Conservation (phyloP, 805 yeast species). For the Zygotorulaspora danielsina region DNA sequence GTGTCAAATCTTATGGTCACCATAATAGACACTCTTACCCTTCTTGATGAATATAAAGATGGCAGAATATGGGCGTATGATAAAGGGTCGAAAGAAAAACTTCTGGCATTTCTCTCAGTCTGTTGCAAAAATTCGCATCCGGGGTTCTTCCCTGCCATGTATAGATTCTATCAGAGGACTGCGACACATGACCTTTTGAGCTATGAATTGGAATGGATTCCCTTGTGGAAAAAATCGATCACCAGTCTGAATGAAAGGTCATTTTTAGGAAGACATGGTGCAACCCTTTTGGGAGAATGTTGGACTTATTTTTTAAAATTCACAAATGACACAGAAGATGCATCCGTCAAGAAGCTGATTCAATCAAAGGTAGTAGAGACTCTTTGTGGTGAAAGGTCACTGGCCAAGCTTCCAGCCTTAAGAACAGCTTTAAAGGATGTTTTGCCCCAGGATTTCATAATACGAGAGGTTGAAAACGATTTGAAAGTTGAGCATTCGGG, state of each 20-base stretch:
- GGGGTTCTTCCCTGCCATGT: constrained; percentile 40
- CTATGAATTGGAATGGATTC: constrained; percentile 22
- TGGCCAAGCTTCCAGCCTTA: constrained; percentile 20
- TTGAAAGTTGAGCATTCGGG: constrained; percentile 8
- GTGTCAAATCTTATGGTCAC: constrained; percentile 47
- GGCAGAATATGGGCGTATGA: constrained; percentile 51
- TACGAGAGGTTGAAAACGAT: constrained; percentile 8
- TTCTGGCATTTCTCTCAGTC: constrained; percentile 45
- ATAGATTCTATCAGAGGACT: constrained; percentile 20
- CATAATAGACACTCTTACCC: constrained; percentile 45
- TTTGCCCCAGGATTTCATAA: constrained; percentile 17
- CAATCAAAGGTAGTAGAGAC: constrained; percentile 17
- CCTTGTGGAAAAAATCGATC: constrained; percentile 31
- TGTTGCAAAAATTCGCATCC: constrained; percentile 55
- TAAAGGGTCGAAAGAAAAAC: constrained; percentile 44
- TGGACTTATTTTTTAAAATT: constrained; percentile 30
- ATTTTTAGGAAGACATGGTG: constrained; percentile 32
- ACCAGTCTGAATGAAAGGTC: constrained; percentile 29
- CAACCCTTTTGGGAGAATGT: constrained; percentile 32
- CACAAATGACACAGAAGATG: constrained; percentile 6
- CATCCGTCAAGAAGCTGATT: constrained; percentile 1
- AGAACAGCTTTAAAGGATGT: constrained; percentile 19
- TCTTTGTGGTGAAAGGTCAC: constrained; percentile 16
- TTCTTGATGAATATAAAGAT: constrained; percentile 43
- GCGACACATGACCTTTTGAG: constrained; percentile 18